Percentiles rank a stretch among this genome's conserved stretches.
Conservation (phyloP, 2,329 filamentous ascomycete species). For the Beauveria caledonica region DNA sequence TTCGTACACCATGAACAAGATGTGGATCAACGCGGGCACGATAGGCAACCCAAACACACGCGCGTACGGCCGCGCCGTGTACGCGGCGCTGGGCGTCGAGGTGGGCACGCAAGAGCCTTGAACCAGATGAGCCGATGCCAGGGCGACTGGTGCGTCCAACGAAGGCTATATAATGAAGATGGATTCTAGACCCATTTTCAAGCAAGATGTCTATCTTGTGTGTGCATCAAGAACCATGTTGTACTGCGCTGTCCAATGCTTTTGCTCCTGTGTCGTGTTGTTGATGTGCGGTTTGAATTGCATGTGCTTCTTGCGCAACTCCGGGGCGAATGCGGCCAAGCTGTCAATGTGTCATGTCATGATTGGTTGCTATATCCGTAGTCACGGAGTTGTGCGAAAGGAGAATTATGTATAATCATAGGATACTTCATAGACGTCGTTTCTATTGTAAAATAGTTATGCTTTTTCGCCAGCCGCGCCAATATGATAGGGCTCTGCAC, state of each 20-base stretch:
- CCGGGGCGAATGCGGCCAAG: no score
- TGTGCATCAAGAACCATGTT: no score
- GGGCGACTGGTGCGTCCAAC: background rate
- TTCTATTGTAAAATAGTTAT: background rate
- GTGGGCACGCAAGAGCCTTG: background rate
- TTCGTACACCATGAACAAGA: constrained; percentile 38
- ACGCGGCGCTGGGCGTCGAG: constrained; percentile 1
- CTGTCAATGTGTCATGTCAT: no score
- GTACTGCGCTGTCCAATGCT: no score
- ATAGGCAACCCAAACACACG: constrained; percentile 1
- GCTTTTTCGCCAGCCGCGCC: background rate
- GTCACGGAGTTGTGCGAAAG: background rate
- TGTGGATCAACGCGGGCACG: constrained; percentile 18
- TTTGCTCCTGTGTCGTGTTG: no score
- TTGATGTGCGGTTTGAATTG: no score
- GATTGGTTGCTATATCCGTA: background rate
- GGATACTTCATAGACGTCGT: background rate
- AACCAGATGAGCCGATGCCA: background rate
- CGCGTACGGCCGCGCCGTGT: constrained; percentile 1
- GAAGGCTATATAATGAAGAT: background rate
- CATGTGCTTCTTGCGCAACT: no score
- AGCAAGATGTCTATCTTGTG: no score
- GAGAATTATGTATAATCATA: background rate
- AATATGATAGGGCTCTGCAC: constrained; percentile 44
- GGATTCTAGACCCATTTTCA: no score